Percentiles rank a stretch among this genome's conserved stretches.
phyloP scores from a whole-genome alignment of 768 basidiomycete species.

The Lactarius sanguifluus region DNA sequence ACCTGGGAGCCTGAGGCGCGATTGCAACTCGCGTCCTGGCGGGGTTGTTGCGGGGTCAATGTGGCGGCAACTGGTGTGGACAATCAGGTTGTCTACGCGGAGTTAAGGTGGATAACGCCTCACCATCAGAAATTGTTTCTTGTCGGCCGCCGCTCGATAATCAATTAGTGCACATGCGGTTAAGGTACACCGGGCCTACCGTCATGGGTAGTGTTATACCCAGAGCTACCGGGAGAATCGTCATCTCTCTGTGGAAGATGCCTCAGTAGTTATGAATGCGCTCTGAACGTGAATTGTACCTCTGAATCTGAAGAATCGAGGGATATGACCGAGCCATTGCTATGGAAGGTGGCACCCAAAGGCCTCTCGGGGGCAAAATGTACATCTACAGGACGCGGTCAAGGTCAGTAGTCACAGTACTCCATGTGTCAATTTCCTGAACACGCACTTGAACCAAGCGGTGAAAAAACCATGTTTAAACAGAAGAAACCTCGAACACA shows the following conservation, averaged over 20 bases:
- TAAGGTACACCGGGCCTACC: conserved; percentile 1
- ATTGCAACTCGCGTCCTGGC: neutral
- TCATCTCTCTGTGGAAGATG: neutral
- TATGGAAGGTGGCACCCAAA: neutral
- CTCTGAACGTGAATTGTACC: conserved; percentile 1
- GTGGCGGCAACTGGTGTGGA: neutral
- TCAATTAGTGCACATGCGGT: neutral
- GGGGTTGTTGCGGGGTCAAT: neutral
- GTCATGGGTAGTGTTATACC: neutral
- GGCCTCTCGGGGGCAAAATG: neutral
- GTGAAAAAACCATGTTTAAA: neutral
- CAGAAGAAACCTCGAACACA: neutral
- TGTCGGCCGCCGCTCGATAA: neutral
- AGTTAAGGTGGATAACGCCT: neutral
- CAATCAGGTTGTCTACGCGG: neutral
- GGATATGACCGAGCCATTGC: conserved; percentile 15
- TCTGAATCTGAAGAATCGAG: conserved; percentile 17
- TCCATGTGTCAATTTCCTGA: neutral
- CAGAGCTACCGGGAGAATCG: neutral
- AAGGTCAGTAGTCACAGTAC: neutral
- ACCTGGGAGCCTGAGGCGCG: neutral
- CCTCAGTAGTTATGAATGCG: neutral
- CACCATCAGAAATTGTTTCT: neutral
- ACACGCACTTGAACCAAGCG: neutral
- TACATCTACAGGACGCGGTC: neutral